Conservation (phyloP, 1,284 basidiomycete genomes). For the Anthracocystis panici-leucophaei region DNA sequence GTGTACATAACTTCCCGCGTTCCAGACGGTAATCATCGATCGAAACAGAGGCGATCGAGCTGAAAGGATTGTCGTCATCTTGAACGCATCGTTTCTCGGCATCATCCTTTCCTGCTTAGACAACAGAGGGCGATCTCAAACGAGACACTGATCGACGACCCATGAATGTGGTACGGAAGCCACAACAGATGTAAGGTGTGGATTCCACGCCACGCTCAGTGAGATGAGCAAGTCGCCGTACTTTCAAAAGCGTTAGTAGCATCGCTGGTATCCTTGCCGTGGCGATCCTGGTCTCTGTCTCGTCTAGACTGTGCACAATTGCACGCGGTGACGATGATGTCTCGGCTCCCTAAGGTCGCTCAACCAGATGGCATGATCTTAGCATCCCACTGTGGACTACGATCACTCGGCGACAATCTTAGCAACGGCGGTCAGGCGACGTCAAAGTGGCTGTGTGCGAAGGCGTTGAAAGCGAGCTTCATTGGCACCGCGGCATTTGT, state of each 20-base stretch:
- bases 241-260: not conserved
- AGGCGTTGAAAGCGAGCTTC: constrained; percentile 1
- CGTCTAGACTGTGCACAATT: not conserved
- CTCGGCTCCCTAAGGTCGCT: constrained; percentile 4
- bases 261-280: not conserved
- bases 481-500: not conserved
- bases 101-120: not conserved
- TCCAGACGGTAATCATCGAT: too few relatives aligned
- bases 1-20: too few relatives aligned
- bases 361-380: not conserved
- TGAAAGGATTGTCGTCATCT: not conserved
- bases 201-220: constrained; percentile 1
- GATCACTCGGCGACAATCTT: not conserved
- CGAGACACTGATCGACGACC: not conserved
- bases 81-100: not conserved
- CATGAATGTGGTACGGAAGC: not conserved
- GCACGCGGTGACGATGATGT: constrained; percentile 4
- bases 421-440: not conserved
- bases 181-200: not conserved
- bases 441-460: not conserved
- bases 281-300: constrained; percentile 1
- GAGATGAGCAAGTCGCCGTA: not conserved
- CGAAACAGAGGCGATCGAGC: not conserved
- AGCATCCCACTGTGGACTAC: too few relatives aligned
- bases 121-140: not conserved